A percentile compares a stretch with the other conserved stretches of the same genome.
phyloP scores from a whole-genome alignment of 2,329 filamentous ascomycete genomes.

The Pseudopithomyces maydicus region DNA sequence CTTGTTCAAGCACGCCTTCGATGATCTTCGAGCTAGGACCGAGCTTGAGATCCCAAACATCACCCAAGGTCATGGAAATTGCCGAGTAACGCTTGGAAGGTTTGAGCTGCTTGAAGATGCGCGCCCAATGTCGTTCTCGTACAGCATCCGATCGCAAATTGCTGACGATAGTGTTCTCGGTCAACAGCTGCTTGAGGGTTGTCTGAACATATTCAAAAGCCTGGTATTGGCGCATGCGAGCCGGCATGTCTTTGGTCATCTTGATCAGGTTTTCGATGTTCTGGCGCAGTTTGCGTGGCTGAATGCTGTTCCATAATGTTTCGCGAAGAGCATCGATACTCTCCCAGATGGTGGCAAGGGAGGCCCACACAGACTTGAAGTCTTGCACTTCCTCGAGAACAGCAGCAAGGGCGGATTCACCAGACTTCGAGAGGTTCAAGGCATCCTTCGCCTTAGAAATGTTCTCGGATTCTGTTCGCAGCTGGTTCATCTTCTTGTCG shows the following conservation, averaged over 20 bases:
- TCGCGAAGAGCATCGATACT: conserved; percentile 93
- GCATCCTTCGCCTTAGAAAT: conserved; percentile 97
- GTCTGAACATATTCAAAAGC: conserved; percentile 99
- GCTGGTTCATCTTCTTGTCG: conserved; percentile 79
- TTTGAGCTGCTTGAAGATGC: conserved; percentile 95
- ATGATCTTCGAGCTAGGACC: conserved; percentile 86
- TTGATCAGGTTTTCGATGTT: conserved; percentile 92
- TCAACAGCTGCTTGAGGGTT: conserved; percentile 84
- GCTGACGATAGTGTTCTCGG: conserved; percentile 84
- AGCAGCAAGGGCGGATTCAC: conserved; percentile 79
- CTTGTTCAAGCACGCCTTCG: conserved; percentile 90
- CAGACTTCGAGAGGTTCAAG: conserved; percentile 80
- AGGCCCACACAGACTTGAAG: conserved; percentile 98
- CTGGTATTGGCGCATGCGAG: conserved; percentile 97
- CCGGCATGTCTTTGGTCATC: conserved; percentile 99
- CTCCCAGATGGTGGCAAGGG: conserved; percentile 93
- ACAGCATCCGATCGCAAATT: conserved; percentile 97
- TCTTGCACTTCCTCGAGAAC: conserved; percentile 96
- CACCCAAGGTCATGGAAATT: conserved; percentile 93
- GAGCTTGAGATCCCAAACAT: conserved; percentile 97
- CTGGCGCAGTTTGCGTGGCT: conserved; percentile 88
- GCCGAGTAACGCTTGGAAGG: conserved; percentile 93
- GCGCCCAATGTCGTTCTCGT: conserved; percentile 93
- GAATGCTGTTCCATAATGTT: conserved; percentile 90
- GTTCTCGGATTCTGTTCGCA: conserved; percentile 89